phyloP scores from a whole-genome alignment of 768 basidiomycete genomes.

The Leccinellum albellum region DNA sequence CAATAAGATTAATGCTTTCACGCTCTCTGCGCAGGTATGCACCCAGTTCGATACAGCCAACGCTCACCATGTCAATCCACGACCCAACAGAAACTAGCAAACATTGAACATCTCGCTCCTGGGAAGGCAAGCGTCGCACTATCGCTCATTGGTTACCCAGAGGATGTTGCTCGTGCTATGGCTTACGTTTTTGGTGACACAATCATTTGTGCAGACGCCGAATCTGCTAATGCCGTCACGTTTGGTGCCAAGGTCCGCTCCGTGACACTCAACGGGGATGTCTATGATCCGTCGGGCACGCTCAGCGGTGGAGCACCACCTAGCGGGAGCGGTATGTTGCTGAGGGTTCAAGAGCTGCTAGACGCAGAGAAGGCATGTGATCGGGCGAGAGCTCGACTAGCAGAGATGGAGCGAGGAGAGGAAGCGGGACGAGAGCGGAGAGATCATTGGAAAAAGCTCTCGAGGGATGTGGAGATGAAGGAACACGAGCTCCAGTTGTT shows the following conservation, averaged over 20 bases:
- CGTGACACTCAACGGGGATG: conserved; percentile 91
- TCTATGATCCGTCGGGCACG: conserved; percentile 94
- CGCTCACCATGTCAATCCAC: neutral
- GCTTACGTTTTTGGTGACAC: conserved; percentile 91
- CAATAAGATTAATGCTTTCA: conserved; percentile 78
- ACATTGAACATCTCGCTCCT: conserved; percentile 66
- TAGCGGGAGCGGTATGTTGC: conserved; percentile 63
- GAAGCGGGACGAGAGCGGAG: conserved; percentile 47
- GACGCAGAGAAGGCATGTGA: conserved; percentile 59
- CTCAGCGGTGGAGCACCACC: conserved; percentile 90
- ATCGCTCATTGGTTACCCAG: conserved; percentile 79
- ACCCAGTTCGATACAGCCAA: neutral
- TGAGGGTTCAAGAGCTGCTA: conserved; percentile 81
- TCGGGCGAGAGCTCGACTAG: conserved; percentile 46
- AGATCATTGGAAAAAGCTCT: conserved; percentile 57
- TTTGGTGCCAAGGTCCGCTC: conserved; percentile 72
- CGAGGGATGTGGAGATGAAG: conserved; percentile 81
- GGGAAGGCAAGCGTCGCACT: conserved; percentile 84
- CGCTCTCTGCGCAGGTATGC: conserved; percentile 47
- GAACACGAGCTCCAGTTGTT: conserved; percentile 80
- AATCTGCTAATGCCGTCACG: conserved; percentile 82
- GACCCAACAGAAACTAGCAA: conserved; percentile 62
- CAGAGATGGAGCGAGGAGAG: conserved; percentile 54
- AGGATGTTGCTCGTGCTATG: conserved; percentile 85
- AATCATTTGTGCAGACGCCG: conserved; percentile 85